Evolutionary conservation across 2,329 filamentous ascomycete genomes (phyloP), one percentile per base, ranked within the genome.

Genomic region (Ophiognomonia clavigignenti-juglandacearum): DNA sequence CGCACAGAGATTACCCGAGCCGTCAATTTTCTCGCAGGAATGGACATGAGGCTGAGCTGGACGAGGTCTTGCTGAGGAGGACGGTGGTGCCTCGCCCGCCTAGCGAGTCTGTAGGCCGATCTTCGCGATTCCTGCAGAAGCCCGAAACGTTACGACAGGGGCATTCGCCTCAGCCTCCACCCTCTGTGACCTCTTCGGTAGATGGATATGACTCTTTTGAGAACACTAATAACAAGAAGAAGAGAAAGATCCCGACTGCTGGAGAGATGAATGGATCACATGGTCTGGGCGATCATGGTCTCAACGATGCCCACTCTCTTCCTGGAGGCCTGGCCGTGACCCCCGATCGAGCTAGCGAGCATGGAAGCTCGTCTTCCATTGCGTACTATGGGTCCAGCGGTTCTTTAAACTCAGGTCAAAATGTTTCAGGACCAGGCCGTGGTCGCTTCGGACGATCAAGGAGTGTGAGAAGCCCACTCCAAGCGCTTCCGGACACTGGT

Each of bases 151-250:
- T 67, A 26, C 72, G 71, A 49, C 69, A 73, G 41, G 50, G 64
- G 3, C 73, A 73, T 47, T 35, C 43, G 8, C 66, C 71, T 16
- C 74, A 80, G 36, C 78, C 81, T 19, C 77, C 84, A 40, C 77
- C 77, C 36, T 89, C 88, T 11, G 82, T 84, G 20, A 76, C 80
- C 6, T 85, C 84, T 4, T 86, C 85, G 3, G 72, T 80, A 10
- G 92, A 97, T 63, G 90, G 91, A 13, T 97, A 97, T 64, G 93
- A 98, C 65, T 93, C 89, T 6, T 95, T 96, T 59, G 93, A 98
- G 66, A 97, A 97, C 60, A 95, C 89, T 29, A 97, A 96, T 65
- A 98, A 98, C 64, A 98, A 98, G 69, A 98, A 97, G 73, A 97
- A 98, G 68, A 81, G 93, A 56, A 98, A 98, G 69, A 97, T 98